Conservation (phyloP, 768 basidiomycete species). For the Termitomyces sp. region DNA sequence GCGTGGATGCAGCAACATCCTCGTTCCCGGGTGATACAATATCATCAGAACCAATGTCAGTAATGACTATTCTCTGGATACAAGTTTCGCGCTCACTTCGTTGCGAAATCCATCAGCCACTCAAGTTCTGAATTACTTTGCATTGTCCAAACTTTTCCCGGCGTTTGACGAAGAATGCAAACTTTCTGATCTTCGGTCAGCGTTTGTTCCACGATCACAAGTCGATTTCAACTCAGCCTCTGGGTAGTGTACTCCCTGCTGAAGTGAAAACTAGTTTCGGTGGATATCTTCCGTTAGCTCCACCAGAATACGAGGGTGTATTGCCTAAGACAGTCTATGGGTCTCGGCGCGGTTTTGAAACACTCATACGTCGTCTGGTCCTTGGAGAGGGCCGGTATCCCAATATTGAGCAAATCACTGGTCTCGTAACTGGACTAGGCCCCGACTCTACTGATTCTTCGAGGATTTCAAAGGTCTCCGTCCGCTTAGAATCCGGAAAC, state of each 20-base stretch:
- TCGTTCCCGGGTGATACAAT: conserved; percentile 27
- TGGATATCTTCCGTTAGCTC: conserved; percentile 13
- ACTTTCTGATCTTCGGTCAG: conserved; percentile 7
- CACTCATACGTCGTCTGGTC: conserved; percentile 27
- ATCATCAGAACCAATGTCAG: conserved; percentile 22
- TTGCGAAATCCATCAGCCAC: neutral
- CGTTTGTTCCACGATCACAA: neutral
- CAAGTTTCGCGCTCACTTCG: neutral
- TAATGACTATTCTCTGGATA: neutral
- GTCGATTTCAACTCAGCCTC: neutral
- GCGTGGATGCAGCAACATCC: conserved; percentile 17
- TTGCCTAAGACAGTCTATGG: conserved; percentile 21
- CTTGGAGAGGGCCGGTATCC: conserved; percentile 15
- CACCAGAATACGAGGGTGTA: conserved; percentile 8
- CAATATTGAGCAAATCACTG: conserved; percentile 24
- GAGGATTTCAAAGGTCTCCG: conserved; percentile 15
- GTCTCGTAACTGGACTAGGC: conserved; percentile 27
- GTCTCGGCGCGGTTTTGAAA: conserved; percentile 27
- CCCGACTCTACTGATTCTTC: conserved; percentile 14
- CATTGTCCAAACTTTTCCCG: conserved; percentile 4
- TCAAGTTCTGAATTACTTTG: conserved; percentile 7
- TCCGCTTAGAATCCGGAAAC: neutral
- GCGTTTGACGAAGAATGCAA: conserved; percentile 1
- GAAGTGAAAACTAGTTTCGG: conserved; percentile 17
- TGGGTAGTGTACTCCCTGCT: conserved; percentile 15